Evolutionary conservation across 2,329 filamentous ascomycete species (phyloP), one percentile per base, ranked within the genome.

Genomic region (Fusarium dimerum): DNA sequence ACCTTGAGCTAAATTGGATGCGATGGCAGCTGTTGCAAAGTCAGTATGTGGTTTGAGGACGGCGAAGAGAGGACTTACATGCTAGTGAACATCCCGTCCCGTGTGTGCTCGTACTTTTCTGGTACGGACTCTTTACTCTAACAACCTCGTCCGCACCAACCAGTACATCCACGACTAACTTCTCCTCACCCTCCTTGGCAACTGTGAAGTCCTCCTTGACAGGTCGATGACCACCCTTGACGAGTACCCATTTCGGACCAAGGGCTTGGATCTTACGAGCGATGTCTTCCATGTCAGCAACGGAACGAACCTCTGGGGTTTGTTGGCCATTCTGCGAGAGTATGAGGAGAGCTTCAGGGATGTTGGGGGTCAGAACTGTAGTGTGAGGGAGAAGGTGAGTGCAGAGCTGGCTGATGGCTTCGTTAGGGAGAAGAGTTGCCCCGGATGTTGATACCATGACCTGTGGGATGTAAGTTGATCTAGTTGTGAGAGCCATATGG

Each of bases 51-150:
- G 17, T 4, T 12, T 17, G 2, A 7, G 8, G 10, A 6, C 12
- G 47, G 43, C 13, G 12, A 13, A 26, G 9, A 29, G 34, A 15
- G 30, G 30, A 77, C 85, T 76, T 71, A 89, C 87, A 96, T 40
- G 94, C 94, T 54, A 97, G 80, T 10, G 92, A 95, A 68, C 94
- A 99, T 5, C 94, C 94, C 0, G 94, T 97, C 1, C 94, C 94
- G 66, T 99, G 94, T 0, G 93, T 97, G 66, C 93, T 93, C 54
- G 78, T 87, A 9, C 88, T 91, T 10, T 78, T 73, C 56, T 90
- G 78, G 66, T 88, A 97, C 5, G 79, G 78, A 39, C 84, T 89
- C 69, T 92, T 81, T 45, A 96, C 80, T 39, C 84, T 75, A 1
- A 84, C 76, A 0, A 80, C 70, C n/a, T 80, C 71, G 1, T 78